A percentile compares a stretch with the other conserved stretches of the same genome.
Evolutionary conservation across 495 filamentous ascomycete species (phyloP).

Genomic region (Wilcoxina mikolae): DNA sequence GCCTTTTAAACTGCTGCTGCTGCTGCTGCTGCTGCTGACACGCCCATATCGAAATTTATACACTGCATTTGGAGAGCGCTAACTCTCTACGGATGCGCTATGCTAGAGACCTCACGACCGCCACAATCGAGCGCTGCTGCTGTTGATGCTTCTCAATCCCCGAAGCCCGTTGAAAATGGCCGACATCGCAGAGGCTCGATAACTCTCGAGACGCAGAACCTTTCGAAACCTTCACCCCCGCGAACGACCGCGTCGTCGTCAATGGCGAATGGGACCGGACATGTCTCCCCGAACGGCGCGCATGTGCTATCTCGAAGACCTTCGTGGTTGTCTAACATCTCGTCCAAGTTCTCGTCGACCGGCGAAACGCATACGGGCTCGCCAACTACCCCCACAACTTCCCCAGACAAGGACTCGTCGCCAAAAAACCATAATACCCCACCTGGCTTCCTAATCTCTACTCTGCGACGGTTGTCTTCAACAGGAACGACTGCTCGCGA

Average conservation of each 20-base stretch:
- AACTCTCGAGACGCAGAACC: slow-evolving; percentile 2
- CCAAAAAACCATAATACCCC: slow-evolving; percentile 36
- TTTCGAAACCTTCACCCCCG: slow-evolving; percentile 7
- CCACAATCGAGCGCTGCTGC: background rate
- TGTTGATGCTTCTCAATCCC: background rate
- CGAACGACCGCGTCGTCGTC: slow-evolving; percentile 16
- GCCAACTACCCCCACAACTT: slow-evolving; percentile 27
- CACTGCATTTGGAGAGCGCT: background rate
- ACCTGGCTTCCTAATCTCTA: slow-evolving; percentile 63
- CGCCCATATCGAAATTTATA: background rate
- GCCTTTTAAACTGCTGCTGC: background rate
- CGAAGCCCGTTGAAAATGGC: background rate
- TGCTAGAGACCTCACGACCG: slow-evolving; percentile 3
- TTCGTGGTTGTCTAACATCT: slow-evolving; percentile 85
- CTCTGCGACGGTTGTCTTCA: slow-evolving; percentile 66
- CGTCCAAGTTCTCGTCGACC: slow-evolving; percentile 69
- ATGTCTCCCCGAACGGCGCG: slow-evolving; percentile 5
- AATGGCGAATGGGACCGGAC: slow-evolving; percentile 7
- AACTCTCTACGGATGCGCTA: background rate
- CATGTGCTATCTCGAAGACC: slow-evolving; percentile 37
- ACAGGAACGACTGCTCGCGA: slow-evolving; percentile 40
- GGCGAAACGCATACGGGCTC: background rate
- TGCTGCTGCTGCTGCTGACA: background rate
- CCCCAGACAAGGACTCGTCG: slow-evolving; percentile 29
- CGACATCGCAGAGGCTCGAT: slow-evolving; percentile 1